Conservation (phyloP, 129 eudicot species). For the Tagetes erecta region DNA sequence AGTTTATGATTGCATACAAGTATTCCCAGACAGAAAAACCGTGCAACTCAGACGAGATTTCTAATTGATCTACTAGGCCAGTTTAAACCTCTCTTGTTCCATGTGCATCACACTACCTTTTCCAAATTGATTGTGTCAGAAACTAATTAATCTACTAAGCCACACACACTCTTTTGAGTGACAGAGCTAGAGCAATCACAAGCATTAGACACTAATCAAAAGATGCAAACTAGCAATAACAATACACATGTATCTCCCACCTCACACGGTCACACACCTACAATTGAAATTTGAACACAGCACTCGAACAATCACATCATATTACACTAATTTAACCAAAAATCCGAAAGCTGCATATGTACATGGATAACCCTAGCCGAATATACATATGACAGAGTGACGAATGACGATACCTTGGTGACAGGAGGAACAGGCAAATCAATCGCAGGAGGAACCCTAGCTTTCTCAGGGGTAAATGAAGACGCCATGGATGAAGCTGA, state of each 20-base stretch:
- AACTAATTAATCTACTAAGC: too few relatives aligned
- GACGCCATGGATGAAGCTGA: conserved; percentile 61
- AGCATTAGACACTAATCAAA: conserved; percentile 11
- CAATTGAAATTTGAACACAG: not conserved
- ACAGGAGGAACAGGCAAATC: conserved; percentile 68
- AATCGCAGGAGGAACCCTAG: conserved; percentile 77
- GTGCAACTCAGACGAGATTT: not conserved
- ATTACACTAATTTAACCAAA: not conserved
- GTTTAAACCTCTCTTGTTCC: not conserved
- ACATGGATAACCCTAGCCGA: not conserved
- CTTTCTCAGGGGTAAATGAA: conserved; percentile 70
- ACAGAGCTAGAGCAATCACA: not conserved
- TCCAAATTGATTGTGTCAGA: not conserved
- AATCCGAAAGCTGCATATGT: not conserved
- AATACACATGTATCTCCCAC: not conserved
- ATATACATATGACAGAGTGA: not conserved
- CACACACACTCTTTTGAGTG: not conserved
- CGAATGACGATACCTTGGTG: conserved; percentile 52
- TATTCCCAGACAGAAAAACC: conserved; percentile 9
- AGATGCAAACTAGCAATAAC: not conserved
- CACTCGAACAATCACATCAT: not conserved
- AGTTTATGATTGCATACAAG: conserved; percentile 13
- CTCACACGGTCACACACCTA: conserved; percentile 1
- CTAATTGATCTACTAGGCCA: not conserved
- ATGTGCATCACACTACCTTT: conserved; percentile 3